Evolutionary conservation across 148 eudicot species (phyloP).

Genomic region (Silene conica): DNA sequence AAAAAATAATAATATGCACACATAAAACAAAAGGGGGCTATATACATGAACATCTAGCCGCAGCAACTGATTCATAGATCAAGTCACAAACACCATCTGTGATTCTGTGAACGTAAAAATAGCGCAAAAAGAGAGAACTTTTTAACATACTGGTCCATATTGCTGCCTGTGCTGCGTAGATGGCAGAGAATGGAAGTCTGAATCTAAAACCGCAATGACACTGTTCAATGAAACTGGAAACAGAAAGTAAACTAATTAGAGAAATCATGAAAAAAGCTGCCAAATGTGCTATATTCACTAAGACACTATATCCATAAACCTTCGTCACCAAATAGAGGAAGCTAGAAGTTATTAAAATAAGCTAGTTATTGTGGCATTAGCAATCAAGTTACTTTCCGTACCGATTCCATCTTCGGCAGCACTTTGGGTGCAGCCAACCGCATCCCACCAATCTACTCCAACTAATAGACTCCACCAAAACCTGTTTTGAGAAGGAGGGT

Average conservation of each 20-base stretch:
- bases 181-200: slow-evolving; percentile 97
- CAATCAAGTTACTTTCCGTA: slow-evolving; percentile 27
- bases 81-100: no score
- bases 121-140: background rate
- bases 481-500: slow-evolving; percentile 37
- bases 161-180: slow-evolving; percentile 91
- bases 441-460: slow-evolving; percentile 99
- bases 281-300: background rate
- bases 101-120: no score
- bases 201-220: slow-evolving; percentile 95
- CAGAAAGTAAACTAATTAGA: slow-evolving; percentile 8
- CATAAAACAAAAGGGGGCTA: background rate
- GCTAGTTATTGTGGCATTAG: background rate
- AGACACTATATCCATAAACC: background rate
- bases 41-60: no score
- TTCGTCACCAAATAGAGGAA: background rate
- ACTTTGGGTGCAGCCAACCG: slow-evolving; percentile 99
- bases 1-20: background rate
- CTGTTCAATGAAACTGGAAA: slow-evolving; percentile 88
- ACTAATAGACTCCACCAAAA: slow-evolving; percentile 99
- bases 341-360: background rate
- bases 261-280: background rate
- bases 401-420: slow-evolving; percentile 99
- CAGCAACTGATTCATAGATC: no score
- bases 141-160: slow-evolving; percentile 82